These are phyloP conservation scores for Colletotrichum filicis DNA, from an alignment of 2,329 filamentous ascomycete genomes.

Conservation along the genomic window DNA sequence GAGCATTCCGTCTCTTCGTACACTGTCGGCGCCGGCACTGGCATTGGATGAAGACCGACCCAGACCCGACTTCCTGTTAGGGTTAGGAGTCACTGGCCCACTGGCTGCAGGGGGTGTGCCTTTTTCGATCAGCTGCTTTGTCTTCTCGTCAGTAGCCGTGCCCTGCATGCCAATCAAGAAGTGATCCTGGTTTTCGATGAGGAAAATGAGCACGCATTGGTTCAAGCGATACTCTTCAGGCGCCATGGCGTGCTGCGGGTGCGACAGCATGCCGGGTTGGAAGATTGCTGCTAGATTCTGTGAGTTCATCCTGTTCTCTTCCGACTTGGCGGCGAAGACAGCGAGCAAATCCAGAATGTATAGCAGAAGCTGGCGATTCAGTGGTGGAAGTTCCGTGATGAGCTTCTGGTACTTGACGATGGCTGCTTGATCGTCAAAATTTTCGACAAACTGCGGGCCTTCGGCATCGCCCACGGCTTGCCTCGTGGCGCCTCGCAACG, in stretches of 20 bases:
- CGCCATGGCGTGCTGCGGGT: constrained; percentile 94
- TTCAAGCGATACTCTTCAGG: constrained; percentile 94
- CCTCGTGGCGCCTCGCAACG: constrained; percentile 77
- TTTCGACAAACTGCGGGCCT: constrained; percentile 75
- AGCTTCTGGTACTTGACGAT: constrained; percentile 87
- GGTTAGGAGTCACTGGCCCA: constrained; percentile 59
- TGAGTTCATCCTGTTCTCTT: constrained; percentile 96
- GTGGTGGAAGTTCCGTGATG: constrained; percentile 90
- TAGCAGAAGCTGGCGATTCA: constrained; percentile 92
- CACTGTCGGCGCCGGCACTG: constrained; percentile 88
- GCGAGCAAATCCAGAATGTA: constrained; percentile 97
- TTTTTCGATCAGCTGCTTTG: constrained; percentile 72
- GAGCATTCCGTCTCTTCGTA: constrained; percentile 82
- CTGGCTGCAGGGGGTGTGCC: constrained; percentile 67
- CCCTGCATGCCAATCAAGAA: constrained; percentile 99
- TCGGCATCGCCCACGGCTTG: constrained; percentile 78
- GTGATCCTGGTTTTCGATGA: constrained; percentile 98
- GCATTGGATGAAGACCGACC: constrained; percentile 86
- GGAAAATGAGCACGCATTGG: constrained; percentile 95
- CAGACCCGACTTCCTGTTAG: constrained; percentile 67
- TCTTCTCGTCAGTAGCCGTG: constrained; percentile 92
- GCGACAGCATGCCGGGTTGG: constrained; percentile 94
- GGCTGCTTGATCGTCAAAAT: constrained; percentile 71
- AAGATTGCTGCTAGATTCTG: constrained; percentile 97
- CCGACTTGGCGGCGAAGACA: constrained; percentile 96